phyloP scores from a whole-genome alignment of 495 filamentous ascomycete genomes.

The Penicillium coprophilum region DNA sequence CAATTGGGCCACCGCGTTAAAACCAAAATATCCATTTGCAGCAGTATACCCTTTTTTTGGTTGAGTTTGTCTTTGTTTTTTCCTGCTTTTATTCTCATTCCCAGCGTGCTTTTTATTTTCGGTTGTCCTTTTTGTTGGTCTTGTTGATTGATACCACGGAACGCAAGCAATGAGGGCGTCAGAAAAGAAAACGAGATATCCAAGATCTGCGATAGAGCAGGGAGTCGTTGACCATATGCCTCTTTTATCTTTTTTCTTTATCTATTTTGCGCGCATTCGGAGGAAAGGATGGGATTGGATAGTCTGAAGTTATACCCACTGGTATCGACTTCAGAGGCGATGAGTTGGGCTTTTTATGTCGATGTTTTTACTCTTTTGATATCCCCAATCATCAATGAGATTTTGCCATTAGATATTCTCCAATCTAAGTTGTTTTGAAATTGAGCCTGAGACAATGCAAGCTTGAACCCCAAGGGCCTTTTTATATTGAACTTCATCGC shows the following conservation, averaged over 20 bases:
- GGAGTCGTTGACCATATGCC: slow-evolving; percentile 9
- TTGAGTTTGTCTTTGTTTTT: slow-evolving; percentile 23
- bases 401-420: slow-evolving; percentile 13
- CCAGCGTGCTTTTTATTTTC: slow-evolving; percentile 19
- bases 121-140: slow-evolving; percentile 17
- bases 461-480: no score
- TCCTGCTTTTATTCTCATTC: slow-evolving; percentile 20
- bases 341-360: slow-evolving; percentile 4
- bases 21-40: slow-evolving; percentile 57
- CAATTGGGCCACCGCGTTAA: slow-evolving; percentile 83
- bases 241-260: slow-evolving; percentile 12
- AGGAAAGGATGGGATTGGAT: slow-evolving; percentile 14
- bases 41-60: slow-evolving; percentile 55
- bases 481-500: background rate
- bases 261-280: slow-evolving; percentile 18
- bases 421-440: slow-evolving; percentile 5
- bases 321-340: slow-evolving; percentile 14
- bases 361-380: slow-evolving; percentile 14
- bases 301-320: slow-evolving; percentile 14
- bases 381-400: slow-evolving; percentile 18
- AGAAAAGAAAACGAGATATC: slow-evolving; percentile 40
- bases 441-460: no score
- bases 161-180: slow-evolving; percentile 38
- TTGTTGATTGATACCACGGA: slow-evolving; percentile 47
- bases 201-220: slow-evolving; percentile 33